Conservation (phyloP, 1,284 basidiomycete species). For the Farysia itapuensis region DNA sequence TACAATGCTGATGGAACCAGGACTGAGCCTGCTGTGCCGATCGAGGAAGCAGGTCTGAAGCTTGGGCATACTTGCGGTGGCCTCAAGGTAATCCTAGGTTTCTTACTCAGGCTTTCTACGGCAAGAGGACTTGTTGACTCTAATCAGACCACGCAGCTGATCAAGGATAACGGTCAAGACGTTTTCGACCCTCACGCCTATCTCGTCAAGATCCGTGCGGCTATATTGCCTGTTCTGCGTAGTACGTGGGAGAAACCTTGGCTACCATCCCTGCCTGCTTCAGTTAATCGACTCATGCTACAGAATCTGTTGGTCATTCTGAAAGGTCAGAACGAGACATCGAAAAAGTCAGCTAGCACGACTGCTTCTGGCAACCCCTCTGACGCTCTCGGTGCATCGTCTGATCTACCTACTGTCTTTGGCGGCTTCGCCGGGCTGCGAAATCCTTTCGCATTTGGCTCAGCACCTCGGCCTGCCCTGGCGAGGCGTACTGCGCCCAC, state of each 20-base stretch:
- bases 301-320: slow-evolving; percentile 79
- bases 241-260: slow-evolving; percentile 82
- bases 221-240: slow-evolving; percentile 70
- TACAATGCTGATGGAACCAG: slow-evolving; percentile 61
- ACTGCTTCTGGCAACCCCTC: neutral
- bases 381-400: too few relatives aligned
- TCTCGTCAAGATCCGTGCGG: slow-evolving; percentile 76
- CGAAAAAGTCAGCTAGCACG: slow-evolving; percentile 11
- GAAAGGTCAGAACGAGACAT: slow-evolving; percentile 68
- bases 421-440: slow-evolving; percentile 19
- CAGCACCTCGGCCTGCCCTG: slow-evolving; percentile 15
- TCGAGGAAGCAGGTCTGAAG: slow-evolving; percentile 40
- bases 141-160: slow-evolving; percentile 73
- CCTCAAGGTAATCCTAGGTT: slow-evolving; percentile 76
- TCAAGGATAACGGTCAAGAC: slow-evolving; percentile 22
- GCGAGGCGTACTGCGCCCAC: slow-evolving; percentile 39
- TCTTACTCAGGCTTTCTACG: slow-evolving; percentile 76
- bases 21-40: slow-evolving; percentile 13
- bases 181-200: slow-evolving; percentile 80
- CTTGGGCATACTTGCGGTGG: slow-evolving; percentile 74
- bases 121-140: slow-evolving; percentile 81
- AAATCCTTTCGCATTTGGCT: slow-evolving; percentile 28
- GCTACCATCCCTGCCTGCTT: slow-evolving; percentile 72
- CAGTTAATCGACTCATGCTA: slow-evolving; percentile 67
- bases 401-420: slow-evolving; percentile 4